These are phyloP conservation scores for Sistotremastrum suecicum DNA, from an alignment of 768 basidiomycete genomes.

Conservation along the genomic window DNA sequence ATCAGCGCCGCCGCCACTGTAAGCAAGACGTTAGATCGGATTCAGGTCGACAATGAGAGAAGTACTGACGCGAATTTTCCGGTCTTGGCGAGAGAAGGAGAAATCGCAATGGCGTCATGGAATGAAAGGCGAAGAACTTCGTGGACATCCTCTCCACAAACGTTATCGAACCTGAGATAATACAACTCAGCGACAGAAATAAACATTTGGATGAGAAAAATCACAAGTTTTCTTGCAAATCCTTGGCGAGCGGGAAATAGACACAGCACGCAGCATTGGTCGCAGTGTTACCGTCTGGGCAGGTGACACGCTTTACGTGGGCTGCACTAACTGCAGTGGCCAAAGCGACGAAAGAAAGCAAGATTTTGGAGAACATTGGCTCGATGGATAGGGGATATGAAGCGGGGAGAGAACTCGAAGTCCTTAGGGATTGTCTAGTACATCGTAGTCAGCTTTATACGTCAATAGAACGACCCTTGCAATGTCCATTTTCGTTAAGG, in stretches of 20 bases:
- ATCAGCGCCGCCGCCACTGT: conserved; percentile 3
- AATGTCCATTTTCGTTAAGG: no score
- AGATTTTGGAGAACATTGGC: conserved; percentile 11
- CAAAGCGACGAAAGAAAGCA: conserved; percentile 8
- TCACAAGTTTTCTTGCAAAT: conserved; percentile 22
- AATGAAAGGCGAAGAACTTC: conserved; percentile 13
- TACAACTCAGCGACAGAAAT: background rate
- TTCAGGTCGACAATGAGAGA: background rate
- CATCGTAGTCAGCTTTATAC: no score
- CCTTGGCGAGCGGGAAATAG: conserved; percentile 26
- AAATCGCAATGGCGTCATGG: conserved; percentile 16
- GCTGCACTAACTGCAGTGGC: conserved; percentile 9
- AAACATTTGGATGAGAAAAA: background rate
- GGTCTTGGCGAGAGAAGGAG: background rate
- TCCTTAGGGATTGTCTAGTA: no score
- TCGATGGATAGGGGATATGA: no score
- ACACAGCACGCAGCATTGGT: conserved; percentile 24
- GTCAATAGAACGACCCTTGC: no score
- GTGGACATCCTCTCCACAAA: conserved; percentile 23
- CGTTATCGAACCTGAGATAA: conserved; percentile 11
- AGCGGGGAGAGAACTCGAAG: no score
- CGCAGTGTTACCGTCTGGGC: conserved; percentile 16
- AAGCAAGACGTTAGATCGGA: background rate
- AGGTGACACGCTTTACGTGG: conserved; percentile 11
- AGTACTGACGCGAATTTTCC: conserved; percentile 8